Percentiles rank a stretch among this genome's conserved stretches.
Evolutionary conservation across 202 grass and related monocot genomes (phyloP).

Genomic region (Eragrostis tef): DNA sequence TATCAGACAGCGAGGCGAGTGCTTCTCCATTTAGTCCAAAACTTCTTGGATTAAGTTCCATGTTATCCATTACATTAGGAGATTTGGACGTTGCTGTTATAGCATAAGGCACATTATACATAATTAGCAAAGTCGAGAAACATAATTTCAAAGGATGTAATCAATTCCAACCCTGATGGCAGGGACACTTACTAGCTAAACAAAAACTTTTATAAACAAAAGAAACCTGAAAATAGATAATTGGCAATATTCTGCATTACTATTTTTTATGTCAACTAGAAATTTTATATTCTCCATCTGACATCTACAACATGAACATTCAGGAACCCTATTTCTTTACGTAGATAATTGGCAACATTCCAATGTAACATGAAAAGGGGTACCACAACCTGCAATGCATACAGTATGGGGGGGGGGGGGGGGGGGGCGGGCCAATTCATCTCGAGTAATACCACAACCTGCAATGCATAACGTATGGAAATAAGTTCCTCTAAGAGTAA

Average conservation of each 20-base stretch:
- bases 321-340: background rate
- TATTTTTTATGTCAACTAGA: too few species aligned
- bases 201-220: conserved; percentile 5
- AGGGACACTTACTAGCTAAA: conserved; percentile 14
- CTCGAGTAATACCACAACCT: conserved; percentile 91
- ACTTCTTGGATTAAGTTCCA: conserved; percentile 47
- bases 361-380: conserved; percentile 34
- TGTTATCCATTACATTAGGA: conserved; percentile 41
- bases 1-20: conserved; percentile 84
- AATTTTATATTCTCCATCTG: conserved; percentile 1
- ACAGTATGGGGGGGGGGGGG: too few species aligned
- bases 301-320: conserved; percentile 23
- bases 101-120: conserved; percentile 16
- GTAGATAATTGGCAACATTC: conserved; percentile 27
- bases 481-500: background rate
- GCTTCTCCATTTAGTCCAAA: conserved; percentile 78
- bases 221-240: too few species aligned
- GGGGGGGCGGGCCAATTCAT: too few species aligned
- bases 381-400: conserved; percentile 69
- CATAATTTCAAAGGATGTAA: conserved; percentile 11
- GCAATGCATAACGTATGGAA: conserved; percentile 36
- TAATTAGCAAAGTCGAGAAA: conserved; percentile 27
- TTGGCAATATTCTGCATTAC: too few species aligned
- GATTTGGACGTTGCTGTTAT: conserved; percentile 75
- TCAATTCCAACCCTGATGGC: conserved; percentile 10